Evolutionary conservation across 208 protist genomes (phyloP).

Genomic region (Leptomonas pyrrhocoris): DNA sequence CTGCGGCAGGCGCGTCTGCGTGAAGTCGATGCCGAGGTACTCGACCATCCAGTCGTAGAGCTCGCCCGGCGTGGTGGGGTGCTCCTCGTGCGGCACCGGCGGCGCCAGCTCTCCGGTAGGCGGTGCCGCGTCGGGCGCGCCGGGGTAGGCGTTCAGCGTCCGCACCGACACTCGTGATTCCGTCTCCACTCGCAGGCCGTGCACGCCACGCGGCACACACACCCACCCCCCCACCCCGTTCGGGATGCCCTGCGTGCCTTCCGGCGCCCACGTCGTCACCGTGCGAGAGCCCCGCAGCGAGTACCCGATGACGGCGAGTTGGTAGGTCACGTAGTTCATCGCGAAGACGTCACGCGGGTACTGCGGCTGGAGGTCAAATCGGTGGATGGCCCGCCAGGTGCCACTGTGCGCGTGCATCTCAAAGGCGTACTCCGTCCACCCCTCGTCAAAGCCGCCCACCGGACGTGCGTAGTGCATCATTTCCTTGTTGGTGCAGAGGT

Average conservation of each 20-base stretch:
- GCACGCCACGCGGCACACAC: conserved; percentile 19
- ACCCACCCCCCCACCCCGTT: conserved; percentile 5
- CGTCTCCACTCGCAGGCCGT: conserved; percentile 8
- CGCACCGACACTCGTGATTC: conserved; percentile 3
- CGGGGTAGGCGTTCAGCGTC: conserved; percentile 13
- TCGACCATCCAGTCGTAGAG: conserved; percentile 18
- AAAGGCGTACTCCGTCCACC: conserved; percentile 14
- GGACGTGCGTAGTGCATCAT: conserved; percentile 17
- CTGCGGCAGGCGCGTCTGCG: conserved; percentile 16
- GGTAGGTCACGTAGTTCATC: conserved; percentile 14
- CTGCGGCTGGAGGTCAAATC: conserved; percentile 31
- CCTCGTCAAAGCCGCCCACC: conserved; percentile 12
- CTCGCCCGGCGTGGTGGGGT: conserved; percentile 10
- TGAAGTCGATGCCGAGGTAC: conserved; percentile 10
- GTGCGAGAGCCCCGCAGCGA: conserved; percentile 17
- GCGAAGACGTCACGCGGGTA: conserved; percentile 15
- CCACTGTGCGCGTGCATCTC: conserved; percentile 20
- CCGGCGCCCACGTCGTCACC: conserved; percentile 10
- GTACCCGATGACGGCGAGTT: background rate
- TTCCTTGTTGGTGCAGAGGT: conserved; percentile 31
- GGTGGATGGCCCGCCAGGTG: conserved; percentile 24
- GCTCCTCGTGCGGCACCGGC: background rate
- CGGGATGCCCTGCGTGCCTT: conserved; percentile 9
- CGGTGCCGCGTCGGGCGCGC: background rate
- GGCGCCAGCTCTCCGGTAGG: conserved; percentile 2